Evolutionary conservation across 2,329 filamentous ascomycete genomes (phyloP).

Genomic region (Claviceps purpurea): DNA sequence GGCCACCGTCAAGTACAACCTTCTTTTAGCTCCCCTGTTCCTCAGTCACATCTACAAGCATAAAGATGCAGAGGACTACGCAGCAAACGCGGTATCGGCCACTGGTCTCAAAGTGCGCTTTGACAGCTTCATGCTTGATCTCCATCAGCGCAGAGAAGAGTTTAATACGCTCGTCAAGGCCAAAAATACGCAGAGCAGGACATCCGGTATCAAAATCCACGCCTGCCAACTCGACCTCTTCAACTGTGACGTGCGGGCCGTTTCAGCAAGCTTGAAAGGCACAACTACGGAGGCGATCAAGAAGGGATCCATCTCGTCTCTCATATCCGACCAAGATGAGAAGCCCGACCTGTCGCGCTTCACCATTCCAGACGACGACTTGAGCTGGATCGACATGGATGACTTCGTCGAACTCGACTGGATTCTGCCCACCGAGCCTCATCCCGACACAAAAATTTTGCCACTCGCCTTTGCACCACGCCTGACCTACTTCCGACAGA

Average conservation of each 20-base stretch:
- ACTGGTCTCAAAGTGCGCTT: conserved; percentile 94
- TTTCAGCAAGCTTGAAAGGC: conserved; percentile 79
- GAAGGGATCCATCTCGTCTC: conserved; percentile 37
- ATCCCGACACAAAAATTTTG: conserved; percentile 86
- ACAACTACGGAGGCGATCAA: conserved; percentile 67
- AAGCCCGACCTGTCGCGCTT: conserved; percentile 72
- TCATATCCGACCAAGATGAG: conserved; percentile 41
- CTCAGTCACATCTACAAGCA: conserved; percentile 98
- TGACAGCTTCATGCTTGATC: conserved; percentile 92
- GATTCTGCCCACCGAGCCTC: conserved; percentile 80
- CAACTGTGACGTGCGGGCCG: conserved; percentile 79
- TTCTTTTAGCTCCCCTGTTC: conserved; percentile 83
- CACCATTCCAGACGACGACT: conserved; percentile 88
- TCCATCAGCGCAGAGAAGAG: conserved; percentile 87
- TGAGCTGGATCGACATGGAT: conserved; percentile 98
- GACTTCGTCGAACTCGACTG: conserved; percentile 97
- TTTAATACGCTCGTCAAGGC: conserved; percentile 73
- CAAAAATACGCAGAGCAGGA: conserved; percentile 62
- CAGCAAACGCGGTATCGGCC: conserved; percentile 64
- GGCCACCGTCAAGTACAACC: conserved; percentile 96
- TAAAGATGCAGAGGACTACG: conserved; percentile 82
- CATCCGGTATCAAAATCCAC: conserved; percentile 90
- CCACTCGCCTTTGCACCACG: conserved; percentile 87
- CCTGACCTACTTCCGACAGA: conserved; percentile 94
- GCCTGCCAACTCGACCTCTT: conserved; percentile 86